Evolutionary conservation across 2,329 filamentous ascomycete genomes (phyloP), one percentile per base, ranked within the genome.

Genomic region (Epicoccum nigrum): DNA sequence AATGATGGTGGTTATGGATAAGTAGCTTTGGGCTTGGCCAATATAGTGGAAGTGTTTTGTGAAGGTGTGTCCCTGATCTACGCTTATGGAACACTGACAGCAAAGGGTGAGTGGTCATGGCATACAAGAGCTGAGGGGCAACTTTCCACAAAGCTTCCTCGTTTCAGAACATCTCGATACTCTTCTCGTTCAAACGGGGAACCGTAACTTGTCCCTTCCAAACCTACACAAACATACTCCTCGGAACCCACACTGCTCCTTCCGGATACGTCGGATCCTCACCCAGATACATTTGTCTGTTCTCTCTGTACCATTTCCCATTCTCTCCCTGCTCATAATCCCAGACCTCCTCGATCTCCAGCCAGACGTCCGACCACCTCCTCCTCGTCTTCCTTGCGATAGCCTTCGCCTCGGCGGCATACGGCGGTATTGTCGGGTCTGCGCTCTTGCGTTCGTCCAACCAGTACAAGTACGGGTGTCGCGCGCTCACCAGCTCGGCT

Each of bases 401-500:
- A 3, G 25, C 35, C 17, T 17, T 60, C 2, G 51, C 55, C 20
- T 64, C 62, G 1, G 46, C 27, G 4, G 17, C 27, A 4, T 35
- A 60, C 11, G 56, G 60, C 1, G 34, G 13, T 2, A 13, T 28
- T 15, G 7, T 45, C 3, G 58, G 56, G 23, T 62, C 45, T 1
- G 56, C 40, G 1, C 39, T 46, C 2, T 30, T 20, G 2, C 58
- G 41, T 9, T 31, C 41, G n/a, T 57, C 56, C 4, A 64, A 32
- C 60, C 56, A 63, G 33, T 57, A 40, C 45, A 62, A 17, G 19
- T 57, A 64, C 11, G 58, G 45, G 32, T 63, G 58, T 7, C 60
- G 33, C 2, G 54, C 59, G 3, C 50, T 42, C 11, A 46, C 21
- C 17, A 64, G 13, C 39, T 62, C 54, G 2, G 54, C 57, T n/a